phyloP scores from a whole-genome alignment of 148 eudicot species.

The Vaccinium vitisidaea region DNA sequence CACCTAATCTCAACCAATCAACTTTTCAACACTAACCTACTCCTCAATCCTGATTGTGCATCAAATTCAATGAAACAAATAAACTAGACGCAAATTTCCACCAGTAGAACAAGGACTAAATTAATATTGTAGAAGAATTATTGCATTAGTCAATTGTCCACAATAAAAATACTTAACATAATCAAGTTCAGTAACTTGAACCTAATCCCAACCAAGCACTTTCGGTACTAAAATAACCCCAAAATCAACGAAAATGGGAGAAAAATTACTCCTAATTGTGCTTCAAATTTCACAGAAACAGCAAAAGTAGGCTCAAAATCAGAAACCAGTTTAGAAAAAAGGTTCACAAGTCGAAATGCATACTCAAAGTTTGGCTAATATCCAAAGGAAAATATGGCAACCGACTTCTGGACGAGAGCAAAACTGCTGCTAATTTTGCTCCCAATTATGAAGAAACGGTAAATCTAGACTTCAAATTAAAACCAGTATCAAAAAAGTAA shows the following conservation, averaged over 20 bases:
- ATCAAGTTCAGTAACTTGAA: neutral
- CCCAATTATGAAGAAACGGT: neutral
- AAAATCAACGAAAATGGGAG: neutral
- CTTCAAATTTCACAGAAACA: neutral
- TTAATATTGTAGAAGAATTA: neutral
- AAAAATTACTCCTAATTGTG: neutral
- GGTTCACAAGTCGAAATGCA: neutral
- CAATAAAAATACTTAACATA: neutral
- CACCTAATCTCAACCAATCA: constrained; percentile 1
- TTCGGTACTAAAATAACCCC: neutral
- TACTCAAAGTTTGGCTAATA: neutral
- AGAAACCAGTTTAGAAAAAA: neutral
- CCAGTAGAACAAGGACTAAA: neutral
- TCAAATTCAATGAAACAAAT: neutral
- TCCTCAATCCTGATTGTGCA: neutral
- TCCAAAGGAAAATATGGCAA: no score
- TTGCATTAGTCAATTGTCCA: neutral
- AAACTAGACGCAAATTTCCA: neutral
- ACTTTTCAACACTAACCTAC: neutral
- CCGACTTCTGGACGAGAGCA: no score
- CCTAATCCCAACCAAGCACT: neutral
- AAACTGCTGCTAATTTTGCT: neutral
- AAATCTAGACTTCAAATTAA: neutral
- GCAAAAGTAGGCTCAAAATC: neutral
- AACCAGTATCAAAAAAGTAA: neutral